Conservation (phyloP, 2,329 filamentous ascomycete species). For the Botrytis galanthina region DNA sequence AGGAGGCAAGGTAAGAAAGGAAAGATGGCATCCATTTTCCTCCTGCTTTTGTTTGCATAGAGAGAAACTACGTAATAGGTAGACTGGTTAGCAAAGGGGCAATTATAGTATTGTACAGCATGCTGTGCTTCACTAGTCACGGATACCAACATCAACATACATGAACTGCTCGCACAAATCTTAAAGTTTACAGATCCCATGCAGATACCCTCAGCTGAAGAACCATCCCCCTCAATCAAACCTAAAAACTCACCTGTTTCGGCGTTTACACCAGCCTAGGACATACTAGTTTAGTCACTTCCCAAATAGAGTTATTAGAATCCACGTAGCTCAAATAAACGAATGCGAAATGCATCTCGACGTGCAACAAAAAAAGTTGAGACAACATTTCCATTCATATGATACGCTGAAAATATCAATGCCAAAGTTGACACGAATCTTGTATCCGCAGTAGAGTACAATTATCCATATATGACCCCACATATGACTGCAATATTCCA, state of each 20-base stretch:
- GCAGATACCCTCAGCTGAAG: not conserved
- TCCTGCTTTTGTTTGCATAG: not conserved
- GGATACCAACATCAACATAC: not conserved
- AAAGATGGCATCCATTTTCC: not conserved
- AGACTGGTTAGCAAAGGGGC: not conserved
- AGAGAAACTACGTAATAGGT: not conserved
- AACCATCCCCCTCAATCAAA: not conserved
- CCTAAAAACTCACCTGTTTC: not conserved
- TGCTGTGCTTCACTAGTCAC: not conserved
- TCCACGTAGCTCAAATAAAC: slow-evolving; percentile 11
- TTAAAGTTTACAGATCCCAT: not conserved
- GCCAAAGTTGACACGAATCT: slow-evolving; percentile 7
- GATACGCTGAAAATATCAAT: slow-evolving; percentile 6
- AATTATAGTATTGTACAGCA: not conserved
- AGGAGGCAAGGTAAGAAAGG: not conserved
- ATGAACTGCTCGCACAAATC: slow-evolving; percentile 4
- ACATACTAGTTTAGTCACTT: not conserved
- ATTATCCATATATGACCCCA: slow-evolving; percentile 2
- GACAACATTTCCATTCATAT: slow-evolving; percentile 8
- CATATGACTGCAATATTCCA: slow-evolving; percentile 14
- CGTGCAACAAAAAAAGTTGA: slow-evolving; percentile 15
- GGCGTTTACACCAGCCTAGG: slow-evolving; percentile 1
- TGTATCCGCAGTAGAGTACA: slow-evolving; percentile 7
- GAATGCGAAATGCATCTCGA: slow-evolving; percentile 21
- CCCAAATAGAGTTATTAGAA: not conserved